Evolutionary conservation across 441 rosid genomes (phyloP).

Genomic region (Breynia disticha): DNA sequence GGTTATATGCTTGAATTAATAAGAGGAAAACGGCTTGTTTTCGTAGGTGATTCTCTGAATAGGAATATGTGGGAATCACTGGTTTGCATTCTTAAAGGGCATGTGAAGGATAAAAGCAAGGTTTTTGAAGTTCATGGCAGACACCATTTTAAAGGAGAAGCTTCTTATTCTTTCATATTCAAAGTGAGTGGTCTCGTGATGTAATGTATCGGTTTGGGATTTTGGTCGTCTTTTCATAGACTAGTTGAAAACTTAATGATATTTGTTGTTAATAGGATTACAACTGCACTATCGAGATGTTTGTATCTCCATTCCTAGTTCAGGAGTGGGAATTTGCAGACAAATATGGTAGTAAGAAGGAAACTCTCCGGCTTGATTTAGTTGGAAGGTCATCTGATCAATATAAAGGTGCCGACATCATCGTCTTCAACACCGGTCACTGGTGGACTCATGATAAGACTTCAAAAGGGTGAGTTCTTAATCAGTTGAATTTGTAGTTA

Average conservation of each 20-base stretch:
- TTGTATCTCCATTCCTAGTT: slow-evolving; percentile 82
- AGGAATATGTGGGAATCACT: slow-evolving; percentile 98
- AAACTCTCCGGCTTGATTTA: slow-evolving; percentile 77
- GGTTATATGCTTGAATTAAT: slow-evolving; percentile 51
- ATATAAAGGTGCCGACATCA: slow-evolving; percentile 61
- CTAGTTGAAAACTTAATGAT: neutral
- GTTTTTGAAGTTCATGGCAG: slow-evolving; percentile 78
- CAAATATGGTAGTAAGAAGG: slow-evolving; percentile 48
- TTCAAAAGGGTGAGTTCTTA: slow-evolving; percentile 54
- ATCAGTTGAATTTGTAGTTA: neutral
- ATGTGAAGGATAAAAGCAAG: slow-evolving; percentile 47
- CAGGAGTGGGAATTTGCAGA: slow-evolving; percentile 69
- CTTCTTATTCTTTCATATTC: slow-evolving; percentile 68
- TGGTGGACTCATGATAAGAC: slow-evolving; percentile 99
- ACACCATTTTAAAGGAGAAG: slow-evolving; percentile 57
- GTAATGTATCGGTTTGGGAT: neutral
- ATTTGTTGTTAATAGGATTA: slow-evolving; percentile 44
- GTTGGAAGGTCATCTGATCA: slow-evolving; percentile 54
- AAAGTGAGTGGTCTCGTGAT: slow-evolving; percentile 36
- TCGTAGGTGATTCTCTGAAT: slow-evolving; percentile 85
- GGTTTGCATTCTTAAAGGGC: slow-evolving; percentile 60
- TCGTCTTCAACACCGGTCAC: slow-evolving; percentile 89
- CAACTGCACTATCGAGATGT: slow-evolving; percentile 61
- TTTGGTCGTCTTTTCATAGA: neutral
- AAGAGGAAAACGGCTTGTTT: slow-evolving; percentile 73